Evolutionary conservation across 2,329 filamentous ascomycete genomes (phyloP).

Genomic region (Boeremia lycopersici): DNA sequence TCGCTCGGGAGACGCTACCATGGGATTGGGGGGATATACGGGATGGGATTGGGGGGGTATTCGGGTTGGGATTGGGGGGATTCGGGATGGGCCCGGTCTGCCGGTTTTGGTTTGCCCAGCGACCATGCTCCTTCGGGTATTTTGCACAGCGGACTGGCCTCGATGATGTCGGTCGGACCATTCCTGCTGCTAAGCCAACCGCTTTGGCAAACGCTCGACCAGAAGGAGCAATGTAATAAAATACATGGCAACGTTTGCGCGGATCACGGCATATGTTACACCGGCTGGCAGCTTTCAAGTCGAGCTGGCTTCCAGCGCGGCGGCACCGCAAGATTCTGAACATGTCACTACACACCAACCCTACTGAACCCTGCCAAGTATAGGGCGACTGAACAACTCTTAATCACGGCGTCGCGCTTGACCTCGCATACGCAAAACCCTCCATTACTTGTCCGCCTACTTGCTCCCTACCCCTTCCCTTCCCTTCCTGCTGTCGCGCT

Average conservation of each 20-base stretch:
- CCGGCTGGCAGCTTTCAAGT: conserved; percentile 28
- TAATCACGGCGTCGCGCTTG: conserved; percentile 32
- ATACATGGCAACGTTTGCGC: conserved; percentile 29
- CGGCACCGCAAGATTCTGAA: conserved; percentile 31
- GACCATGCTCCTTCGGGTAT: conserved; percentile 26
- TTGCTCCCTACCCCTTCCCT: background rate
- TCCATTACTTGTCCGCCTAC: conserved; percentile 1
- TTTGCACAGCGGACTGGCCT: conserved; percentile 20
- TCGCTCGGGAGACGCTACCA: conserved; percentile 28
- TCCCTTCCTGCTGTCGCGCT: conserved; percentile 1
- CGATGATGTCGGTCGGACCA: conserved; percentile 29
- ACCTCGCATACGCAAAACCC: conserved; percentile 8
- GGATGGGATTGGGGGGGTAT: conserved; percentile 24
- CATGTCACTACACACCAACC: conserved; percentile 33
- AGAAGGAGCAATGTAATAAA: conserved; percentile 21
- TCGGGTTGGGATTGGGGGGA: conserved; percentile 21
- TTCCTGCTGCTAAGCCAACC: conserved; percentile 25
- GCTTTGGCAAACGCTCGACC: conserved; percentile 27
- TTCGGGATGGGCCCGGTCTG: conserved; percentile 24
- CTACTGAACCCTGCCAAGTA: conserved; percentile 39
- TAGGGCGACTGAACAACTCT: conserved; percentile 30
- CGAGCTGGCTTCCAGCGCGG: conserved; percentile 30
- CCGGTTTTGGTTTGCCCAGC: conserved; percentile 25
- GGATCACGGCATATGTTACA: conserved; percentile 33
- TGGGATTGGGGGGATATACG: conserved; percentile 30